phyloP scores from a whole-genome alignment of 495 filamentous ascomycete species.

The Pseudoneurospora amorphoporcata region DNA sequence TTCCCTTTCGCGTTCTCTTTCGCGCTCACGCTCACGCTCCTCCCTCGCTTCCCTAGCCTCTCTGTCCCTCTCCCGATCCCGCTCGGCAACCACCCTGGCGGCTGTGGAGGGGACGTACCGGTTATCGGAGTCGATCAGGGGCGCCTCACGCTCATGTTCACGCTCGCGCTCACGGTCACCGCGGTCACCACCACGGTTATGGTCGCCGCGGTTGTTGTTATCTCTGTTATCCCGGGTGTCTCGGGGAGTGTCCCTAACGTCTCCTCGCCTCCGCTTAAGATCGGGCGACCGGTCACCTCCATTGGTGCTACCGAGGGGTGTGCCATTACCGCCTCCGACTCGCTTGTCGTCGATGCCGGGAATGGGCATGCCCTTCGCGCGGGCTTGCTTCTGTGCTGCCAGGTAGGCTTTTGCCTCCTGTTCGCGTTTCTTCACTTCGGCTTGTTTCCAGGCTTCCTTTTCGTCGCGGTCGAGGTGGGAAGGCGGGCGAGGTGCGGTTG shows the following conservation, averaged over 20 bases:
- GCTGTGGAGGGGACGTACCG: constrained; percentile 2
- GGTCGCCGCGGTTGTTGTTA: background rate
- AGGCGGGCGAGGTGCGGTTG: constrained; percentile 14
- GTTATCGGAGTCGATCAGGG: constrained; percentile 5
- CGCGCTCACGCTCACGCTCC: constrained; percentile 17
- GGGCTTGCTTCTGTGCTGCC: constrained; percentile 41
- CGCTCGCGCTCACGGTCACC: constrained; percentile 17
- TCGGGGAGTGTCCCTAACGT: constrained; percentile 14
- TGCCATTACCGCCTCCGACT: background rate
- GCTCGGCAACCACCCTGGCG: constrained; percentile 17
- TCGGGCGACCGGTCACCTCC: constrained; percentile 36
- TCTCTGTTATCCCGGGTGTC: constrained; percentile 1
- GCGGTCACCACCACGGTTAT: background rate
- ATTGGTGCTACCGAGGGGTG: background rate
- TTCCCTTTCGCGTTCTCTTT: constrained; percentile 27
- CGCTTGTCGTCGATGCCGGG: constrained; percentile 36
- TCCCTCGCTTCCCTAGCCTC: background rate
- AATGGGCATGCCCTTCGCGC: constrained; percentile 39
- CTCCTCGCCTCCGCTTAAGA: constrained; percentile 30
- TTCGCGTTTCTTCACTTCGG: constrained; percentile 45
- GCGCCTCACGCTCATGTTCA: constrained; percentile 17
- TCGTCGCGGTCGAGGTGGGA: constrained; percentile 21
- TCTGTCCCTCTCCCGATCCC: constrained; percentile 27
- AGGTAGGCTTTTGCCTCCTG: constrained; percentile 48
- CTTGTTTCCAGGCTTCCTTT: constrained; percentile 40